These are phyloP conservation scores for Leucosporidium scottii DNA, from an alignment of 768 basidiomycete species.

Conservation along the genomic window DNA sequence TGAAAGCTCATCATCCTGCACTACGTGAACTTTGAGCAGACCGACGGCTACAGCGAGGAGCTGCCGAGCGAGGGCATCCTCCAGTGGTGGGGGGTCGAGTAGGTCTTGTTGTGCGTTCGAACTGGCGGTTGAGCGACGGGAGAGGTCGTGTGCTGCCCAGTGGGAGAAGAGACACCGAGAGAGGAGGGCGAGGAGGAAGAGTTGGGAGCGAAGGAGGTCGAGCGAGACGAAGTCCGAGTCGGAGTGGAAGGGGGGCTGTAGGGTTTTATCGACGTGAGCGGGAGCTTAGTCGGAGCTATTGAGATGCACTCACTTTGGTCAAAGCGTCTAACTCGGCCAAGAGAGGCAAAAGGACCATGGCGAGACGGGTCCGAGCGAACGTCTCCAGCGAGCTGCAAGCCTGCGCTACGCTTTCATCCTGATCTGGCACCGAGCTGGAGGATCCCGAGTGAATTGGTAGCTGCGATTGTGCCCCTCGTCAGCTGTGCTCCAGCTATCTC, in stretches of 20 bases:
- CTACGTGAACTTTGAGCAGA: constrained; percentile 48
- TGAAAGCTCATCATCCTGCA: too few relatives aligned
- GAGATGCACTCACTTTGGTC: not conserved
- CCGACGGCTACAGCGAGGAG: constrained; percentile 72
- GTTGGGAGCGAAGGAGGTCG: constrained; percentile 8
- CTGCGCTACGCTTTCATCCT: not conserved
- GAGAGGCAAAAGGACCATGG: not conserved
- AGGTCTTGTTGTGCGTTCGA: constrained; percentile 35
- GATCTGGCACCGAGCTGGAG: not conserved
- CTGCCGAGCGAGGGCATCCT: constrained; percentile 74
- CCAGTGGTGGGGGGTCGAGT: constrained; percentile 64
- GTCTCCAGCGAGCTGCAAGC: not conserved
- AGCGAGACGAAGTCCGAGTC: constrained; percentile 7
- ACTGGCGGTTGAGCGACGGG: not conserved
- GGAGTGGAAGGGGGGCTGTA: constrained; percentile 2
- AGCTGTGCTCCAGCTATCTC: not conserved
- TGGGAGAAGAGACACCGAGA: not conserved
- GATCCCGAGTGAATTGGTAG: not conserved
- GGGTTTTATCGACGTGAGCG: not conserved
- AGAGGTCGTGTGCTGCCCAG: not conserved
- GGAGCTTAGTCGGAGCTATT: not conserved
- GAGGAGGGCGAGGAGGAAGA: constrained; percentile 1
- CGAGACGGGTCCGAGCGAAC: not conserved
- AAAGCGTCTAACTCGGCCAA: not conserved
- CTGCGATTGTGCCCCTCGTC: not conserved